Base-by-base conservation (phyloP, 2,329 filamentous ascomycete genomes). In the Diaporthe humulicola region DNA sequence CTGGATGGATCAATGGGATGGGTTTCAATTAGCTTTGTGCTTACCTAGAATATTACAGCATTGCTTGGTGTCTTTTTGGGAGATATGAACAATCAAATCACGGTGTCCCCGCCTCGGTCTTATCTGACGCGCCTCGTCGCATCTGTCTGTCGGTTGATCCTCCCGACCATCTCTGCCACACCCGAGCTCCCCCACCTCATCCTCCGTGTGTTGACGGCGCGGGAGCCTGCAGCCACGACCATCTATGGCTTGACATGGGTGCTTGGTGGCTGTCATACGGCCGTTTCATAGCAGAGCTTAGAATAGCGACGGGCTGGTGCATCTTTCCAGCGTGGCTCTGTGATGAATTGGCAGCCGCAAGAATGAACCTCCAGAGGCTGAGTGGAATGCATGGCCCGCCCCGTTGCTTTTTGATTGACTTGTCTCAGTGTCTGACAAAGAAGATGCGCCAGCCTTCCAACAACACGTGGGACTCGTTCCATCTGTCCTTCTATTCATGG, bases 61-160 rank as follows among this genome's bases (percentile, higher is more conserved):
- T 74, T 60, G 71, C 66, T 71, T 54, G 58, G 64, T 60, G 52
- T 74, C 40, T 71, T 75, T 54, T 61, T 54, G 45, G 48, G 48
- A 64, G 70, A 42, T 71, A 54, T 64, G 70, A 72, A 72, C 17
- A 40, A 72, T 61, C 56, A 72, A 17, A 48, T 50, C 42, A 48
- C 57, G n/a, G n/a, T n/a, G n/a, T n/a, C n/a, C n/a, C 36, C 12
- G 7, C 40, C 48, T 54, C 54, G n/a, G 25, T 30, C 38, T 42
- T 22, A 8, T 45, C 7, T 45, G 48, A 22, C 58, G n/a, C 10
- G 57, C 38, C 9, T 66, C 8, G 25, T 36, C 57, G 30, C 8
- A 45, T 33, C 70, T 50, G 45, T n/a, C 5, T 28, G 54, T 60
- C 1, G 36, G 9, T 45, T 71, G 56, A 69, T 69, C 64, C 48